Evolutionary conservation across 2,329 filamentous ascomycete species (phyloP), one percentile per base, ranked within the genome.

Genomic region (Aspergillus oerlinghausenensis): DNA sequence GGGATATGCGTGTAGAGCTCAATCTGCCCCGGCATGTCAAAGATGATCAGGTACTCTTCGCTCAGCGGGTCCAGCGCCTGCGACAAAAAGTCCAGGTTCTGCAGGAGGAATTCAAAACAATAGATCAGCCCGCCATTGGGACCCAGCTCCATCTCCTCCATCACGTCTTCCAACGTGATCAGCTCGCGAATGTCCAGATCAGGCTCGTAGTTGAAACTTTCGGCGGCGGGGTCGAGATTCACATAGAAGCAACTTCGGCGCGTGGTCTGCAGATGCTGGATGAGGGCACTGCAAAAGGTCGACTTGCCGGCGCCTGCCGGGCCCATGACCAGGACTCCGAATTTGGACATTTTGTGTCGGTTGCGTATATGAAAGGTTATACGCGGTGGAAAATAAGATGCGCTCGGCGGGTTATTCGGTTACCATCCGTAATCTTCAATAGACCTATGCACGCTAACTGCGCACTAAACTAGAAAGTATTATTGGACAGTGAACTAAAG

Each of bases 11-110:
- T 97, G 78, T 97, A 99, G 14, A 99, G 85, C 77, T 99, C 94
- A 74, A 99, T 97, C 79, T 99, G 94, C 56, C 94, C 94, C 0
- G 94, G 94, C 89, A 97, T 97, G 77, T 99, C 94, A 77, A 99
- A 92, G 61, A 99, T 89, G 74, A 97, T 96, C 61, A 99, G 84
- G 74, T 96, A 97, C 68, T 97, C 94, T 67, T 99, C 94, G 9
- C 90, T 93, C 55, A 96, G 80, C 45, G 86, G 84, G 66, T 96
- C 91, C 55, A 97, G 85, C 19, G 89, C 86, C 61, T 95, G 89
- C 49, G 89, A 90, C 51, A 97, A 79, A 76, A 94, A 97, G 76
- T 96, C 92, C 61, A 96, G 86, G 71, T 97, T 96, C 73, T 96
- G 90, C 72, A 96, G 86, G 49, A 97, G 84, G 73, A 95, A 96